phyloP scores from a whole-genome alignment of 1,284 basidiomycete genomes.

The Cutaneotrichosporon mucoides region DNA sequence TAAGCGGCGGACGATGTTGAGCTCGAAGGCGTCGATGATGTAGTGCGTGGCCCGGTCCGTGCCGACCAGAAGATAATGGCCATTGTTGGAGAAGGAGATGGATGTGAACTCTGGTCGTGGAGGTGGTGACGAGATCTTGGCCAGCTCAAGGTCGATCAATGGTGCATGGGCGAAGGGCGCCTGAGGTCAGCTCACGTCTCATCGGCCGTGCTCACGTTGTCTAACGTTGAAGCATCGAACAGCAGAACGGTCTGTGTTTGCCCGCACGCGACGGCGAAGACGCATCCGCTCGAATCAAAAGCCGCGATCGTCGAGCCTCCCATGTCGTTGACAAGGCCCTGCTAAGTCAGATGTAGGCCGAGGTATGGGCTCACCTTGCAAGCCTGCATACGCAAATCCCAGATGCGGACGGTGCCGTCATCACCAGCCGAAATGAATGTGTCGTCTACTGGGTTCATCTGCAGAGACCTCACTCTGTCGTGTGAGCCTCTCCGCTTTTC shows the following conservation, averaged over 20 bases:
- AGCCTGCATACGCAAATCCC: slow-evolving; percentile 80
- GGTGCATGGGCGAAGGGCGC: slow-evolving; percentile 75
- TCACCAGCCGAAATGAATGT: slow-evolving; percentile 91
- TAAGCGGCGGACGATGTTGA: slow-evolving; percentile 72
- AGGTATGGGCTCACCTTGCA: slow-evolving; percentile 56
- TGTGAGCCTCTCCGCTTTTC: background rate
- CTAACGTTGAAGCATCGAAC: slow-evolving; percentile 83
- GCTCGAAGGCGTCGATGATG: slow-evolving; percentile 81
- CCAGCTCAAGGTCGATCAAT: slow-evolving; percentile 73
- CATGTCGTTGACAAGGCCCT: slow-evolving; percentile 54
- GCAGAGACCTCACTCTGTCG: slow-evolving; percentile 72
- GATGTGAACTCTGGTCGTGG: slow-evolving; percentile 89
- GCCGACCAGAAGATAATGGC: slow-evolving; percentile 84
- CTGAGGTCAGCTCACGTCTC: slow-evolving; percentile 23
- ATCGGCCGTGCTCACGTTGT: slow-evolving; percentile 55
- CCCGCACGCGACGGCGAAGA: slow-evolving; percentile 91
- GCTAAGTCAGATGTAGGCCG: background rate
- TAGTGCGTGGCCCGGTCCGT: slow-evolving; percentile 92
- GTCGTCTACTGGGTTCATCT: slow-evolving; percentile 89
- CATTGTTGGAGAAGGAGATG: slow-evolving; percentile 81
- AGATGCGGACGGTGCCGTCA: slow-evolving; percentile 92
- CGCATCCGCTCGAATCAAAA: slow-evolving; percentile 81
- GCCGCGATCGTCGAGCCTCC: slow-evolving; percentile 72
- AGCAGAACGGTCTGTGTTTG: slow-evolving; percentile 71
- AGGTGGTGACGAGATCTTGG: slow-evolving; percentile 70